Evolutionary conservation across 208 protist genomes (phyloP).

Genomic region (Porcisia deanei): DNA sequence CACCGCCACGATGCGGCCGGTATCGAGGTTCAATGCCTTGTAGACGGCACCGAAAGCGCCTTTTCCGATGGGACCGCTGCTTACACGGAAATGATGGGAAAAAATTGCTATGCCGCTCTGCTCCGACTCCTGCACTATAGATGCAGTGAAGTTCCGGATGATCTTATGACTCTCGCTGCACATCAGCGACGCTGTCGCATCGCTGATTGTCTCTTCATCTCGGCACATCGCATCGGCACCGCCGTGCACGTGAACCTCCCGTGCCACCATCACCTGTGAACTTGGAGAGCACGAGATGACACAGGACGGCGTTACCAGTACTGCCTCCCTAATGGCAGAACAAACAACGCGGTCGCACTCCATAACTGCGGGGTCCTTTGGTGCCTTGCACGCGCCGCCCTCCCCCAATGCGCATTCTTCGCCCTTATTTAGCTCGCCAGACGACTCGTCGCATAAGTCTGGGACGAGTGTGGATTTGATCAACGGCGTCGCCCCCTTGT

Average conservation of each 20-base stretch:
- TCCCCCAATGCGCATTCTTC: neutral
- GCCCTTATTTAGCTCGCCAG: neutral
- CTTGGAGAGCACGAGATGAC: conserved; percentile 23
- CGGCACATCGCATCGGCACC: neutral
- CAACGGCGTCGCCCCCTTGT: neutral
- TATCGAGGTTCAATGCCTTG: conserved; percentile 63
- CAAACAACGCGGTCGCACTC: neutral
- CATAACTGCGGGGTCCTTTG: neutral
- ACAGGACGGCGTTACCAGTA: conserved; percentile 13
- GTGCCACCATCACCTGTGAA: conserved; percentile 19
- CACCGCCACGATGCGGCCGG: conserved; percentile 57
- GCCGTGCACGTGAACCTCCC: conserved; percentile 7
- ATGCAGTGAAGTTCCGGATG: conserved; percentile 53
- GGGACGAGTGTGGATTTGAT: neutral
- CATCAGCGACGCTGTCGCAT: conserved; percentile 11
- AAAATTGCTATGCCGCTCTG: conserved; percentile 34
- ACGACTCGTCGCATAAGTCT: neutral
- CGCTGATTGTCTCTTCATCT: conserved; percentile 17
- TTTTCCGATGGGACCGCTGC: conserved; percentile 54
- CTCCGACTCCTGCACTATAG: conserved; percentile 43
- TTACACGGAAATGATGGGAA: conserved; percentile 57
- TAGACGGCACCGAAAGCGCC: conserved; percentile 73
- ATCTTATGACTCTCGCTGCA: conserved; percentile 21
- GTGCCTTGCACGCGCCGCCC: neutral
- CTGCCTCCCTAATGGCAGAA: neutral